These are phyloP conservation scores for Panicum hallii DNA, from an alignment of 202 grass and related monocot species.

Conservation along the genomic window DNA sequence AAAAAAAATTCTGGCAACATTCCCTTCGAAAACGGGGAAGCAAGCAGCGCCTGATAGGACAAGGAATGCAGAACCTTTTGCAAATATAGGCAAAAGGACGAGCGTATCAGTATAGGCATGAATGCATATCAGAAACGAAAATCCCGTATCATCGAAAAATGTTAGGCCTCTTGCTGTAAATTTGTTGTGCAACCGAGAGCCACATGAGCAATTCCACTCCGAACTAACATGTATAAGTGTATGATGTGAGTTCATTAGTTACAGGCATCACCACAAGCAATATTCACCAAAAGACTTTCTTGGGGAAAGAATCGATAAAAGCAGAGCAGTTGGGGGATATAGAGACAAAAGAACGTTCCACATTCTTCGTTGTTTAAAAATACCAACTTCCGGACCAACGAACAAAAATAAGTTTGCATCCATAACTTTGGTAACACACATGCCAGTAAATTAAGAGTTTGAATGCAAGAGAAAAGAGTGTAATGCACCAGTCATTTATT, in stretches of 20 bases:
- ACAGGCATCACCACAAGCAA: not conserved
- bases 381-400: not conserved
- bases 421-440: not conserved
- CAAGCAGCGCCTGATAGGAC: not conserved
- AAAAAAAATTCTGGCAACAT: not conserved
- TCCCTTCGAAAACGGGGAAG: not conserved
- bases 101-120: not conserved
- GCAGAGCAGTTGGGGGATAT: not conserved
- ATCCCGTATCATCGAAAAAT: not conserved
- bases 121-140: not conserved
- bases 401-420: slow-evolving; percentile 3
- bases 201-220: not conserved
- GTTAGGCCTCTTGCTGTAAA: not conserved
- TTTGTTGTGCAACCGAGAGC: too few relatives aligned
- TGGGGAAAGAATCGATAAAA: not conserved
- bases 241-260: not conserved
- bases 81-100: not conserved
- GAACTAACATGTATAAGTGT: not conserved
- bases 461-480: slow-evolving; percentile 8
- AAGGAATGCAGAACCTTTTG: not conserved
- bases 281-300: not conserved
- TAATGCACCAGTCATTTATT: slow-evolving; percentile 43
- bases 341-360: not conserved
- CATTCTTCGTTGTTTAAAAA: not conserved
- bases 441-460: not conserved